Evolutionary conservation across 495 filamentous ascomycete genomes (phyloP), one percentile per base, ranked within the genome.

Genomic region (Lentithecium fluviatile): DNA sequence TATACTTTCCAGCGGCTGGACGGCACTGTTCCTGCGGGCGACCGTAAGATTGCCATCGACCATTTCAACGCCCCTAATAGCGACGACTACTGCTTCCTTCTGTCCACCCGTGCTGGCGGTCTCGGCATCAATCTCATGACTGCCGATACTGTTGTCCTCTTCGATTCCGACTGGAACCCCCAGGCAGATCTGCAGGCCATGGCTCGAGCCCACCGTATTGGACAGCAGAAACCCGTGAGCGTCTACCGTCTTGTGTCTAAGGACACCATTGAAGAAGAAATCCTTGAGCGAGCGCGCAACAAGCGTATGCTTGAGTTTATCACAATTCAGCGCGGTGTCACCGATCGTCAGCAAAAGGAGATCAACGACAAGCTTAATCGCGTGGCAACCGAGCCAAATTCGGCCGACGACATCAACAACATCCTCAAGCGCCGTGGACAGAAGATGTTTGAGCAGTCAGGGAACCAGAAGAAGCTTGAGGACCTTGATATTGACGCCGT

Each of bases 161-260:
- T 97, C 67, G 94, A 99, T 71, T 97, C 95, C 0, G 94, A 99
- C 70, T 99, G 95, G 95, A 99, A 99, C 60, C 94, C 94, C 13
- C 94, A 99, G 71, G 94, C 94, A 0, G 94, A 99, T 79, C 77
- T 99, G 53, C 94, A 99, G 67, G 94, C 94, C 19, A 99, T 99
- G 94, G 93, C 94, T 45, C 85, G 94, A 65, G 95, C 95, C 47
- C 95, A 99, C 74, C 87, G 94, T 66, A 99, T 99, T 55, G 94
- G 94, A 0, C 94, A 99, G 74, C 95, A 91, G 69, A 90, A 84
- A 54, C 91, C 95, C 37, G 94, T 99, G 57, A 97, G 85, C 65
- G 89, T 99, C 29, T 99, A 97, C 69, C 84, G 94, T 25, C 78
- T 99, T 21, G 93, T 97, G 10, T 94, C 94, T 4, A 97, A 96